Percentiles rank a stretch among this genome's conserved stretches.
Conservation (phyloP, 805 yeast species). For the Kazachstania psychrophila region DNA sequence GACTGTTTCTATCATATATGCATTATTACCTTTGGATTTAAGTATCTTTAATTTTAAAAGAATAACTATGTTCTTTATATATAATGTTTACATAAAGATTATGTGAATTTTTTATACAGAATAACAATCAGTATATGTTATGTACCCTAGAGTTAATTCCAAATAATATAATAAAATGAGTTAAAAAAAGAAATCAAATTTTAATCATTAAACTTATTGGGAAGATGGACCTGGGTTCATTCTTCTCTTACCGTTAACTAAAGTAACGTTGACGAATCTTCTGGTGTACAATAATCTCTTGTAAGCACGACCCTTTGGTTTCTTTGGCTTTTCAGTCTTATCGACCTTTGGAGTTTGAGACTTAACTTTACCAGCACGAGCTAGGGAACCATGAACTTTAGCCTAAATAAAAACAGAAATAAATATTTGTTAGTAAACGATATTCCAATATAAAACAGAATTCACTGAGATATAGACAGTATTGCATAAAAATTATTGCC, state of each 20-base stretch:
- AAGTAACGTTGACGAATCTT: slow-evolving; percentile 97
- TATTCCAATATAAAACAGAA: too few relatives aligned
- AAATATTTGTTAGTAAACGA: slow-evolving; percentile 3
- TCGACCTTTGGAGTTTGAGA: slow-evolving; percentile 99
- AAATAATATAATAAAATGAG: background rate
- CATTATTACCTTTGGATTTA: too few relatives aligned
- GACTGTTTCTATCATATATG: too few relatives aligned
- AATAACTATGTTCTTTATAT: too few relatives aligned
- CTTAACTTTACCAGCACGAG: slow-evolving; percentile 99
- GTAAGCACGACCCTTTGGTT: slow-evolving; percentile 99
- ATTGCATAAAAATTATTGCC: too few relatives aligned
- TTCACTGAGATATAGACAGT: too few relatives aligned
- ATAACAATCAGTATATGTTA: background rate
- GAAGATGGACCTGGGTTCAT: slow-evolving; percentile 64
- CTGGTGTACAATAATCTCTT: slow-evolving; percentile 97
- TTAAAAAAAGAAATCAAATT: background rate
- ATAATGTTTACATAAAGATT: slow-evolving; percentile 4
- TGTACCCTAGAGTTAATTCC: background rate
- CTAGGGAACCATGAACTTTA: slow-evolving; percentile 99
- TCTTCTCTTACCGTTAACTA: slow-evolving; percentile 96
- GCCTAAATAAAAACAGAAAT: slow-evolving; percentile 46
- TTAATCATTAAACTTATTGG: slow-evolving; percentile 3
- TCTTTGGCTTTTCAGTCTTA: slow-evolving; percentile 91
- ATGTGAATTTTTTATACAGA: slow-evolving; percentile 4
- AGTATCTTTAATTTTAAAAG: too few relatives aligned